These are phyloP conservation scores for Leucosporidium scottii DNA, from an alignment of 768 basidiomycete species.

Conservation along the genomic window DNA sequence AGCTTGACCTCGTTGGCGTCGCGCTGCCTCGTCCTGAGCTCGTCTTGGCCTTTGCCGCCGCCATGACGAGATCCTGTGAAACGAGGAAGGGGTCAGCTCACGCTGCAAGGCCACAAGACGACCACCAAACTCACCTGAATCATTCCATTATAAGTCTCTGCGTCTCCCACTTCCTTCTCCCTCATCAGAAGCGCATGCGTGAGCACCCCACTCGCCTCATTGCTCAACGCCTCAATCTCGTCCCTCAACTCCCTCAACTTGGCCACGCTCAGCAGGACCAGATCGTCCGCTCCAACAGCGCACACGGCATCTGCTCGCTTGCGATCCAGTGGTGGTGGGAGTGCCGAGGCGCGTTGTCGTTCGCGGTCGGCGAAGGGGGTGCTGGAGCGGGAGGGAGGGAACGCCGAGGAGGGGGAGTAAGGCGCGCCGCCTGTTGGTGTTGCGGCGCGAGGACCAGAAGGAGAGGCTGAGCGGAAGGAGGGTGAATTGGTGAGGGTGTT, in stretches of 20 bases:
- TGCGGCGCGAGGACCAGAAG: constrained; percentile 11
- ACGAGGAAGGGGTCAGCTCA: background rate
- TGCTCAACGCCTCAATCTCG: constrained; percentile 24
- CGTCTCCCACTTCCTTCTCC: constrained; percentile 31
- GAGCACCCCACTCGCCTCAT: constrained; percentile 28
- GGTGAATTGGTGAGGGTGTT: background rate
- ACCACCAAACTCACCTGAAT: constrained; percentile 25
- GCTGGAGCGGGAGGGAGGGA: constrained; percentile 2
- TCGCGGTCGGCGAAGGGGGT: constrained; percentile 6
- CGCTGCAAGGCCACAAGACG: no score
- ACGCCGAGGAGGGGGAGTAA: constrained; percentile 13
- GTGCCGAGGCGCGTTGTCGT: background rate
- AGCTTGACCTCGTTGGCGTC: no score
- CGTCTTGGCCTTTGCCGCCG: constrained; percentile 32
- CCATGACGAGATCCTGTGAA: constrained; percentile 26
- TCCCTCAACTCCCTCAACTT: constrained; percentile 6
- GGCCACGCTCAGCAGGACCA: constrained; percentile 13
- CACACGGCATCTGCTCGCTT: constrained; percentile 12
- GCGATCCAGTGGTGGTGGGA: constrained; percentile 15
- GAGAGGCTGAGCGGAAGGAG: background rate
- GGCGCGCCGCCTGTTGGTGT: background rate
- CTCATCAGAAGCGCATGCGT: constrained; percentile 30
- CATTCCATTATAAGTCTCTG: constrained; percentile 34
- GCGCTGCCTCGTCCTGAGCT: background rate
- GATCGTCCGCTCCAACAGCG: constrained; percentile 16